Evolutionary conservation across 2,329 filamentous ascomycete species (phyloP), one percentile per base, ranked within the genome.

Genomic region (Aspergillus eucalypticola): DNA sequence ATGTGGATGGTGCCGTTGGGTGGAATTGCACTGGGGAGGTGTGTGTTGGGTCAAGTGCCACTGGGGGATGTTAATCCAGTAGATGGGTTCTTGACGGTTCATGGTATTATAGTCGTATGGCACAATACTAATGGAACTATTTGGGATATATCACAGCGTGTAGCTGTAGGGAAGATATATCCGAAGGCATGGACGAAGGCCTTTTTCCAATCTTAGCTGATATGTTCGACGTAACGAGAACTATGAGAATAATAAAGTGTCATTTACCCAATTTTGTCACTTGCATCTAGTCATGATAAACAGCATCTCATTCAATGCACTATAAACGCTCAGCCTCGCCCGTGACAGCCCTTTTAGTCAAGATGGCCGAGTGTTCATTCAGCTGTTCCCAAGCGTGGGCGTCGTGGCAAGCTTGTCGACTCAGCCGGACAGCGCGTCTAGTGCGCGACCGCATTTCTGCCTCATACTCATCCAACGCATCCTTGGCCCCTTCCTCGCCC

Each of bases 321-420:
- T 13, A 11, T 42, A 17, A 8, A 8, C 6, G 15, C 39, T 42
- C 29, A 23, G 49, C 49, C 3, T 51, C 49, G 1, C 25, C 49
- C 3, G 27, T 51, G 5, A 51, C 32, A 6, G 49, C 65, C 32
- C 71, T 58, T 54, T 66, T 73, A 0, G 66, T 69, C 25, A 75
- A 56, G 25, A 74, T 66, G 0, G 73, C 69, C n/a, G 66, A 72
- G 8, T 66, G 62, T 23, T 67, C 67, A 42, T 70, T 65, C 11
- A 76, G 39, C 39, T 63, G 56, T 2, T 63, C 62, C 67, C 68
- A 75, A n/a, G 69, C 64, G 63, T 76, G 73, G 1, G 73, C 74
- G 61, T 76, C 74, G 10, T 63, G 52, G 60, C 72, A 75, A 8
- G 74, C 75, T 58, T 72, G 69, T n/a, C 72, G 65, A 63, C 73